Percentiles rank a stretch among this genome's conserved stretches.
These are phyloP conservation scores for Apiospora marii DNA, from an alignment of 2,329 filamentous ascomycete species.

Conservation along the genomic window DNA sequence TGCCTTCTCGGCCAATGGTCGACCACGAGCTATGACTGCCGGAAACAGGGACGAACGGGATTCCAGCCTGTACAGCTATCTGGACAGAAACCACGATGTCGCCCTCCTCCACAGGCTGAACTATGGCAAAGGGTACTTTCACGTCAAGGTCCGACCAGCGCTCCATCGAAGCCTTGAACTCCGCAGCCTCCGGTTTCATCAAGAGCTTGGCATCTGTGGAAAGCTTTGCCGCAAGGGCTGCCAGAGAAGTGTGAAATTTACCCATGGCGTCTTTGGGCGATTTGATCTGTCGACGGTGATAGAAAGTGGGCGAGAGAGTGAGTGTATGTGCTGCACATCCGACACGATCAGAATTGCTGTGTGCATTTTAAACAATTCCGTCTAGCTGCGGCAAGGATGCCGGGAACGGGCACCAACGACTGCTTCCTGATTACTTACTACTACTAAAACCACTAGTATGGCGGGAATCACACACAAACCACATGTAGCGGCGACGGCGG, in stretches of 20 bases:
- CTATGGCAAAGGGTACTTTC: slow-evolving; percentile 25
- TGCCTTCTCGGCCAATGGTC: background rate
- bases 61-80: background rate
- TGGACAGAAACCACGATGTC: slow-evolving; percentile 22
- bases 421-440: background rate
- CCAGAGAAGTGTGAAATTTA: background rate
- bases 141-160: slow-evolving; percentile 27
- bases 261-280: background rate
- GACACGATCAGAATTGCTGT: background rate
- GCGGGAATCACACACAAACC: background rate
- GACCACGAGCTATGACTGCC: background rate
- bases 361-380: background rate
- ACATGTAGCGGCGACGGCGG: too few species aligned
- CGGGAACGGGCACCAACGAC: background rate
- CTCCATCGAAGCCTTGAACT: slow-evolving; percentile 23
- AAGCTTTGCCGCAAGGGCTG: background rate
- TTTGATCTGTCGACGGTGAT: background rate
- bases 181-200: slow-evolving; percentile 7
- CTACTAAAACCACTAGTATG: background rate
- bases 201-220: slow-evolving; percentile 23
- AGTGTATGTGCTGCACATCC: background rate
- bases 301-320: background rate
- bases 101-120: slow-evolving; percentile 25
- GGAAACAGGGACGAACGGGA: background rate
- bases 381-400: background rate